Evolutionary conservation across 768 basidiomycete genomes (phyloP), one percentile per base, ranked within the genome.

Genomic region (Boletus edulis): DNA sequence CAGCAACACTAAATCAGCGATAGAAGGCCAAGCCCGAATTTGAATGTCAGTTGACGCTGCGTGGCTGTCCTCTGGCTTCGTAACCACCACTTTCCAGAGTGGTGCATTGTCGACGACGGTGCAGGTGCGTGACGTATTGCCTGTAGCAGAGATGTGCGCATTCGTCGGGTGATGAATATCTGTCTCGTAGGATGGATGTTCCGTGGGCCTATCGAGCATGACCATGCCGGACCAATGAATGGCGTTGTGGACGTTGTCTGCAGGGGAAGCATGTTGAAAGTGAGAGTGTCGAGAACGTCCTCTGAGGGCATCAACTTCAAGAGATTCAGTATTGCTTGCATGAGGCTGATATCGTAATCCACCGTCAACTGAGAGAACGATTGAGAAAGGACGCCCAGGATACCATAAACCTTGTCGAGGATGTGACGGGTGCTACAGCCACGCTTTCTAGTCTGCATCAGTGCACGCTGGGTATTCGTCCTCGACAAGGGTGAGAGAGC

Each of bases 171-270:
- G 27, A 49, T 58, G 38, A 22, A 41, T 13, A 39, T 58, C 44
- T 22, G 31, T 52, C 29, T 59, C 48, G 18, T 58, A 53, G 35
- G 56, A 53, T 13, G 58, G 56, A 32, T 59, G 58, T 24, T 59
- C 58, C 34, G 35, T 58, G 2, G 56, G 44, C 6, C 6, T 3
- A n/a, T 53, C 47, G 32, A 58, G 12, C 13, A 13, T n/a, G 15
- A 59, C 24, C 58, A 58, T 58, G 24, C 56, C 58, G 11, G 58
- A 58, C 58, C 58, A 59, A 29, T 27, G 34, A 41, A 35, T 8
- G 14, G 15, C 20, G 27, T 48, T 22, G 17, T 52, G 46, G 12
- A 29, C 27, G 11, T 15, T 29, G 31, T 38, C 15, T 14, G 31
- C 32, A 17, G 45, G 5, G 58, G 15, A 41, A 51, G 56, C 3